phyloP scores from a whole-genome alignment of 2,329 filamentous ascomycete genomes.

The Bipolaris gigantea region DNA sequence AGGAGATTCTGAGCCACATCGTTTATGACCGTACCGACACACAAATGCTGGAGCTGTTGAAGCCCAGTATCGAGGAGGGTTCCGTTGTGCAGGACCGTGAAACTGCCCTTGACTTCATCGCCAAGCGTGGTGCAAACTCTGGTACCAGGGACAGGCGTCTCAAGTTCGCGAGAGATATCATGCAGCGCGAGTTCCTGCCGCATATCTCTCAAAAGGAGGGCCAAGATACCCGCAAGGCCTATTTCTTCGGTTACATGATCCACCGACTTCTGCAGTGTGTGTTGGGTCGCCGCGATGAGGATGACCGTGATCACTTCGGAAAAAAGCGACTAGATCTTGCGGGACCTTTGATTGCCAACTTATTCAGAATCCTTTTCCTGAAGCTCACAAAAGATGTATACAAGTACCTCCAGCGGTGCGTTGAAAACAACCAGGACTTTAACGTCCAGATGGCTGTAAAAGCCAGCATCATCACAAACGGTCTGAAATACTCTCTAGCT shows the following conservation, averaged over 20 bases:
- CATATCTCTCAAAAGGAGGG: conserved; percentile 96
- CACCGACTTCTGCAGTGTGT: conserved; percentile 93
- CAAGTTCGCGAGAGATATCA: conserved; percentile 86
- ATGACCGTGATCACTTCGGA: conserved; percentile 98
- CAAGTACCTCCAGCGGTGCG: conserved; percentile 87
- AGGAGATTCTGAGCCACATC: conserved; percentile 97
- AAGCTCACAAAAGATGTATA: conserved; percentile 90
- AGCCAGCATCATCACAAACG: conserved; percentile 85
- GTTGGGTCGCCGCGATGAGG: conserved; percentile 87
- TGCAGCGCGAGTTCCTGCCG: conserved; percentile 94
- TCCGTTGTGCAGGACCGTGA: conserved; percentile 96
- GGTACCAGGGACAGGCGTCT: conserved; percentile 86
- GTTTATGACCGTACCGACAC: conserved; percentile 95
- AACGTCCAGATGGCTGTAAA: conserved; percentile 90
- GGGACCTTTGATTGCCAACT: conserved; percentile 89
- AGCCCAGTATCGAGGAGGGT: conserved; percentile 95
- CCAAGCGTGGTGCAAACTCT: conserved; percentile 78
- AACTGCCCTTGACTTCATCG: conserved; percentile 92
- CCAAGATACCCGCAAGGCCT: conserved; percentile 93
- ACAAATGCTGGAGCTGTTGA: conserved; percentile 96
- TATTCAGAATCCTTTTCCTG: conserved; percentile 90
- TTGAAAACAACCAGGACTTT: conserved; percentile 87
- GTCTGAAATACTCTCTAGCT: conserved; percentile 92
- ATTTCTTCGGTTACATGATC: conserved; percentile 99
- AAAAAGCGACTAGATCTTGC: conserved; percentile 98